Evolutionary conservation across 371 early-diverging fungal genomes (phyloP).

Genomic region (Gilbertella persicaria): DNA sequence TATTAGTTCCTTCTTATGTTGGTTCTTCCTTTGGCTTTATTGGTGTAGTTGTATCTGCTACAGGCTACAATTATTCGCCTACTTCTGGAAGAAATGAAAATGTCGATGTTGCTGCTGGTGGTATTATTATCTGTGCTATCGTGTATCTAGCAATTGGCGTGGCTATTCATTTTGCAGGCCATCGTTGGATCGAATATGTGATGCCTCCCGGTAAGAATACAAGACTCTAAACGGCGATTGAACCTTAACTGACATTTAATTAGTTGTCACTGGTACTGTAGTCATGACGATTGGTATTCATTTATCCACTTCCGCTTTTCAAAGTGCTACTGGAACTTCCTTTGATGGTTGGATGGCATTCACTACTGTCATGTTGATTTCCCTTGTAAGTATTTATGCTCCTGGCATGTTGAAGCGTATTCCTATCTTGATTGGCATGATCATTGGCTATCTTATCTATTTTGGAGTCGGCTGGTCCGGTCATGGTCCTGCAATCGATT

Average conservation of each 20-base stretch:
- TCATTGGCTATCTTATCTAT: slow-evolving; percentile 50
- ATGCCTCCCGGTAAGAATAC: slow-evolving; percentile 57
- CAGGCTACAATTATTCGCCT: slow-evolving; percentile 45
- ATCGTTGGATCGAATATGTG: slow-evolving; percentile 53
- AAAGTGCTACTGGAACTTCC: slow-evolving; percentile 43
- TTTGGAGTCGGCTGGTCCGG: slow-evolving; percentile 45
- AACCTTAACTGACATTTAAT: neutral
- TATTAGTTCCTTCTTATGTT: slow-evolving; percentile 55
- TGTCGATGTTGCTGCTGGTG: slow-evolving; percentile 52
- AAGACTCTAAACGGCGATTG: slow-evolving; percentile 1
- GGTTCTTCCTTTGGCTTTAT: slow-evolving; percentile 62
- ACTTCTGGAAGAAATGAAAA: slow-evolving; percentile 30
- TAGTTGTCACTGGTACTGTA: slow-evolving; percentile 60
- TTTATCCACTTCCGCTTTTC: slow-evolving; percentile 51
- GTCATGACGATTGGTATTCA: slow-evolving; percentile 62
- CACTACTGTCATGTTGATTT: slow-evolving; percentile 46
- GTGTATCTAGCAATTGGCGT: slow-evolving; percentile 47
- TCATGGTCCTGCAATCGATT: slow-evolving; percentile 49
- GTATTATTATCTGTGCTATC: slow-evolving; percentile 53
- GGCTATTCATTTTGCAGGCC: slow-evolving; percentile 48
- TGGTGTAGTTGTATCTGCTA: slow-evolving; percentile 51
- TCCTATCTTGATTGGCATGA: slow-evolving; percentile 54
- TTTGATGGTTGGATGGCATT: slow-evolving; percentile 62
- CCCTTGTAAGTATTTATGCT: slow-evolving; percentile 52
- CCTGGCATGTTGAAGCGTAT: slow-evolving; percentile 44